A percentile compares a stretch with the other conserved stretches of the same genome.
These are phyloP conservation scores for Aspergillus ochraceoroseus DNA, from an alignment of 2,329 filamentous ascomycete species.

Conservation along the genomic window DNA sequence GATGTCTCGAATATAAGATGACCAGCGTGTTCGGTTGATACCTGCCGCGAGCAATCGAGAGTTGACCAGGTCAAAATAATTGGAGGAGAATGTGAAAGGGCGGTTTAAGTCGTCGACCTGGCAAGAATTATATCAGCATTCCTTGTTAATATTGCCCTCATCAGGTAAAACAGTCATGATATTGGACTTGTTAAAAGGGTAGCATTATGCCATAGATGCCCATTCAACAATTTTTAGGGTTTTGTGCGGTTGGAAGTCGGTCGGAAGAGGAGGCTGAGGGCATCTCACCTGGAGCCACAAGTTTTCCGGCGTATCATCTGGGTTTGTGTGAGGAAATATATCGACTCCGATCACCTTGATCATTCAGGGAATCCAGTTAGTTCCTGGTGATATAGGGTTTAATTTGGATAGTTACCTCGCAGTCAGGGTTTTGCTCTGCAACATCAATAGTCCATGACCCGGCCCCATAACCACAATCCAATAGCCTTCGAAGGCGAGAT, in stretches of 20 bases:
- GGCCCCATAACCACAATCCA: constrained; percentile 70
- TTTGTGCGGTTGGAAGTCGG: background rate
- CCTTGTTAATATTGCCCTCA: too few species aligned
- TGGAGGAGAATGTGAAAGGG: constrained; percentile 62
- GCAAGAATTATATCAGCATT: constrained; percentile 5
- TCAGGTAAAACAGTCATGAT: background rate
- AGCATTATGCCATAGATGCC: background rate
- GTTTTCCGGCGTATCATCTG: constrained; percentile 61
- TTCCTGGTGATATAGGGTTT: background rate
- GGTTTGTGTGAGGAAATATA: constrained; percentile 64
- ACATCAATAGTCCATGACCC: constrained; percentile 66
- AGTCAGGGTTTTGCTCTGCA: constrained; percentile 59
- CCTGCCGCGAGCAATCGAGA: constrained; percentile 59
- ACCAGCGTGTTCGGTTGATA: constrained; percentile 69
- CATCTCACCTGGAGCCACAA: constrained; percentile 58
- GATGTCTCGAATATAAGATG: constrained; percentile 70
- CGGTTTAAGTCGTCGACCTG: constrained; percentile 66
- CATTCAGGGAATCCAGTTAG: constrained; percentile 18
- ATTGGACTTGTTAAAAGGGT: background rate
- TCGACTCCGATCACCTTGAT: constrained; percentile 65
- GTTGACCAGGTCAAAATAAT: constrained; percentile 77
- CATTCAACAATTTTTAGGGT: background rate
- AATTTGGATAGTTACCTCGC: constrained; percentile 51
- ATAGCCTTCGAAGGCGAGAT: constrained; percentile 52
- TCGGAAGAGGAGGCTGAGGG: background rate